phyloP scores from a whole-genome alignment of 768 basidiomycete genomes.

The Calvatia gigantea region DNA sequence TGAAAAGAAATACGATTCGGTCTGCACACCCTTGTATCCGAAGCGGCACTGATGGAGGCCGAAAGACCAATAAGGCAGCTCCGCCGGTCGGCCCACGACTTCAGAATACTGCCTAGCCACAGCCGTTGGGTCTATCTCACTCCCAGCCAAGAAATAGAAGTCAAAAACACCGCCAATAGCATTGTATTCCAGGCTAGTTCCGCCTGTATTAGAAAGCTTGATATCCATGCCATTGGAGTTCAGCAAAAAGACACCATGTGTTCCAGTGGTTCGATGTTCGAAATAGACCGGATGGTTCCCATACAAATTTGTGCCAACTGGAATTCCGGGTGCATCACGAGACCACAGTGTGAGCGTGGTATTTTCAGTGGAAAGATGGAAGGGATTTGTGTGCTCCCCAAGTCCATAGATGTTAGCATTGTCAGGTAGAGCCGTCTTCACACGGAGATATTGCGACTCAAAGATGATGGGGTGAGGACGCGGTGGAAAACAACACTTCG shows the following conservation, averaged over 20 bases:
- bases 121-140: conserved; percentile 50
- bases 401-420: conserved; percentile 74
- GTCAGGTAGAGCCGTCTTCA: conserved; percentile 58
- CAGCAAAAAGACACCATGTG: conserved; percentile 67
- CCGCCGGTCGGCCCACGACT: conserved; percentile 61
- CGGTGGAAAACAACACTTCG: conserved; percentile 62
- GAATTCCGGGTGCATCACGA: conserved; percentile 60
- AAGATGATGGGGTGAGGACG: conserved; percentile 63
- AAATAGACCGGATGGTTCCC: conserved; percentile 73
- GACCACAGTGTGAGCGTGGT: conserved; percentile 57
- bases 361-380: conserved; percentile 51
- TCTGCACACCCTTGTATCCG: conserved; percentile 52
- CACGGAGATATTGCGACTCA: conserved; percentile 72
- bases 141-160: conserved; percentile 76
- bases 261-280: conserved; percentile 62
- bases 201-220: conserved; percentile 47
- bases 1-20: neutral
- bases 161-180: conserved; percentile 76
- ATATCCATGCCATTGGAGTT: conserved; percentile 79
- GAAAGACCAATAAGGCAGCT: conserved; percentile 74
- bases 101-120: conserved; percentile 69
- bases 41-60: conserved; percentile 73
- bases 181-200: conserved; percentile 63
- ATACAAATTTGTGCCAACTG: conserved; percentile 61
- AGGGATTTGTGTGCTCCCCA: conserved; percentile 68